These are phyloP conservation scores for Nissolia schottii DNA, from an alignment of 306 rosid species.

Conservation along the genomic window DNA sequence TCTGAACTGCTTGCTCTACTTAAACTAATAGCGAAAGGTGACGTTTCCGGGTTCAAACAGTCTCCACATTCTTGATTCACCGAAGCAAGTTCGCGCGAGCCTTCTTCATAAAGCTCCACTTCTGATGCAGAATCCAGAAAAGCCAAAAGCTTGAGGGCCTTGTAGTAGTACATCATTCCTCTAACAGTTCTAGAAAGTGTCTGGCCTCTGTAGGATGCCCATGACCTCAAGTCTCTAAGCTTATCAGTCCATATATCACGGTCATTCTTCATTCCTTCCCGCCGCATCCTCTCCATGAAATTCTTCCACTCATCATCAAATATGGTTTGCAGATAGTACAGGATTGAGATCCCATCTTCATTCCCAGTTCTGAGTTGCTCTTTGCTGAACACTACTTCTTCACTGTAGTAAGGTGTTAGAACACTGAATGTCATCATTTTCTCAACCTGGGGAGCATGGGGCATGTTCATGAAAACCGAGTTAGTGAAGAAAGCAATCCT, in stretches of 20 bases:
- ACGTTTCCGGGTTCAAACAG: slow-evolving; percentile 27
- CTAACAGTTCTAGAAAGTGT: slow-evolving; percentile 83
- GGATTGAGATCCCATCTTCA: slow-evolving; percentile 82
- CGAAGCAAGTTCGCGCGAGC: slow-evolving; percentile 56
- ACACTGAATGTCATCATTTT: slow-evolving; percentile 97
- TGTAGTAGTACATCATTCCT: slow-evolving; percentile 94
- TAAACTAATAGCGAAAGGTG: slow-evolving; percentile 39
- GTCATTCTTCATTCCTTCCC: slow-evolving; percentile 75
- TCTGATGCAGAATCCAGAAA: slow-evolving; percentile 94
- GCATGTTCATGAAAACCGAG: slow-evolving; percentile 91
- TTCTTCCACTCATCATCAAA: slow-evolving; percentile 88
- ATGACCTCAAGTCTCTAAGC: slow-evolving; percentile 74
- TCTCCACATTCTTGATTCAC: slow-evolving; percentile 45
- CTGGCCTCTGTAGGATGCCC: slow-evolving; percentile 96
- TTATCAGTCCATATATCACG: slow-evolving; percentile 74
- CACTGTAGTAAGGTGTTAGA: slow-evolving; percentile 87
- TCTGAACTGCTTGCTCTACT: slow-evolving; percentile 49
- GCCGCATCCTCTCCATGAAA: slow-evolving; percentile 82
- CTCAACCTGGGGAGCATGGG: slow-evolving; percentile 93
- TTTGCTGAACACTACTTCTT: slow-evolving; percentile 70
- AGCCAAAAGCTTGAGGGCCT: slow-evolving; percentile 86
- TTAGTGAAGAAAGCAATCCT: slow-evolving; percentile 84
- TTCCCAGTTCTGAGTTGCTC: slow-evolving; percentile 84
- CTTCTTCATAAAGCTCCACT: slow-evolving; percentile 70
- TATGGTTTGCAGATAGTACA: slow-evolving; percentile 80